Conservation (phyloP, 805 yeast species). For the Cyberlindnera sargentensis region DNA sequence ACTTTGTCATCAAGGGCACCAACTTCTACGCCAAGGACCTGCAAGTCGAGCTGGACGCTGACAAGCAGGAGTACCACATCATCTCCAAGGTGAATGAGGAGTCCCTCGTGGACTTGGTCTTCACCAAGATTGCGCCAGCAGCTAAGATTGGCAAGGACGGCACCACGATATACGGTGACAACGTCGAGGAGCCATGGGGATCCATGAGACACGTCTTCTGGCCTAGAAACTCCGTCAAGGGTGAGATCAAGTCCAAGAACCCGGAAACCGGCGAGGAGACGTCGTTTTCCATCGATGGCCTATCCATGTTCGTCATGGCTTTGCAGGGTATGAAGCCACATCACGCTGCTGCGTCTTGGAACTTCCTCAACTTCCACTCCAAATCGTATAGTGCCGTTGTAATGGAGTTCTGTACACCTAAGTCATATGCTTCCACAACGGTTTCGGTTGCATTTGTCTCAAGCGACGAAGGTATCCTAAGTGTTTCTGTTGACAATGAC, state of each 20-base stretch:
- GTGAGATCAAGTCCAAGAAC: slow-evolving; percentile 47
- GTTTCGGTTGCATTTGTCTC: slow-evolving; percentile 77
- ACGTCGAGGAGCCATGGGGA: slow-evolving; percentile 87
- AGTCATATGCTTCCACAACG: slow-evolving; percentile 73
- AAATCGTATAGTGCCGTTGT: slow-evolving; percentile 64
- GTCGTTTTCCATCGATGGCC: slow-evolving; percentile 27
- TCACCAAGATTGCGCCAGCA: slow-evolving; percentile 64
- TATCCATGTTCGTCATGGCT: slow-evolving; percentile 89
- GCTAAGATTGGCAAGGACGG: slow-evolving; percentile 91
- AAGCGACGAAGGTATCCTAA: slow-evolving; percentile 52
- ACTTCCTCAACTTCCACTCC: slow-evolving; percentile 84
- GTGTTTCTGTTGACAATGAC: slow-evolving; percentile 60
- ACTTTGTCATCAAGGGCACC: slow-evolving; percentile 65
- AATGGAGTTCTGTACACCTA: slow-evolving; percentile 96
- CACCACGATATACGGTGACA: slow-evolving; percentile 78
- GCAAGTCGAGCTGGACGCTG: slow-evolving; percentile 52
- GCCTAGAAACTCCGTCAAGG: slow-evolving; percentile 79
- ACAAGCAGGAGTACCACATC: slow-evolving; percentile 44
- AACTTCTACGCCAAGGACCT: slow-evolving; percentile 76
- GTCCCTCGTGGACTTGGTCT: slow-evolving; percentile 60
- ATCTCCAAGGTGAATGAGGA: slow-evolving; percentile 62
- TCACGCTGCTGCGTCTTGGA: slow-evolving; percentile 97
- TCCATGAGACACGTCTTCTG: slow-evolving; percentile 93
- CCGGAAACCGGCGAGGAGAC: slow-evolving; percentile 14
- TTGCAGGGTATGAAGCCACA: slow-evolving; percentile 99